A percentile compares a stretch with the other conserved stretches of the same genome.
These are phyloP conservation scores for Cerrena zonata DNA, from an alignment of 1,284 basidiomycete genomes.

Conservation along the genomic window DNA sequence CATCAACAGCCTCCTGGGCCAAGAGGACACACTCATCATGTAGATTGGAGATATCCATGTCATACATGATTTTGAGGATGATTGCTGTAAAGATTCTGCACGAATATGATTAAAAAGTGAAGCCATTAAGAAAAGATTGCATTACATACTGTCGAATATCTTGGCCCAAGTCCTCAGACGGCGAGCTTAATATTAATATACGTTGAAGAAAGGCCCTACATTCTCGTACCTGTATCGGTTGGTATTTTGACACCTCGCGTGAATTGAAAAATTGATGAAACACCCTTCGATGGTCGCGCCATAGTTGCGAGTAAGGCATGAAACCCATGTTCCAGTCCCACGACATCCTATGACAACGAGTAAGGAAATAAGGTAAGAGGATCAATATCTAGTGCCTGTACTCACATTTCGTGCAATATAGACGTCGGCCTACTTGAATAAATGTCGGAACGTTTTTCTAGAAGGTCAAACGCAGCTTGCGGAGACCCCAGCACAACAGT, in stretches of 20 bases:
- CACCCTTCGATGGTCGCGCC: conserved; percentile 22
- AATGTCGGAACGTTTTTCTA: conserved; percentile 12
- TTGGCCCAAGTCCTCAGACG: conserved; percentile 12
- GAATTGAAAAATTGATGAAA: conserved; percentile 17
- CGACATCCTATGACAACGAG: conserved; percentile 13
- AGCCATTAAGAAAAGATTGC: conserved; percentile 1
- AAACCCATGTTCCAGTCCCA: conserved; percentile 29
- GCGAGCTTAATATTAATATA: conserved; percentile 7
- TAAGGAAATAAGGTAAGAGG: background rate
- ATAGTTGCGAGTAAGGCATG: conserved; percentile 28
- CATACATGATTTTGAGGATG: conserved; percentile 17
- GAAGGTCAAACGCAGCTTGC: conserved; percentile 7
- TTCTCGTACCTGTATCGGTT: conserved; percentile 16
- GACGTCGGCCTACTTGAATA: conserved; percentile 9
- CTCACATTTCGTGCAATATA: conserved; percentile 21
- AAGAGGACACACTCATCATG: no score
- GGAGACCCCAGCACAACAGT: conserved; percentile 12
- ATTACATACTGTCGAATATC: conserved; percentile 17
- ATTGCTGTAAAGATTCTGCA: no score
- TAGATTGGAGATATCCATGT: conserved; percentile 14
- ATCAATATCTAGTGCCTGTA: background rate
- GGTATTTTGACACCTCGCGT: conserved; percentile 10
- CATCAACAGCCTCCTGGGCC: no score
- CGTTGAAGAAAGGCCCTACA: conserved; percentile 15
- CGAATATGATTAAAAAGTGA: background rate